Evolutionary conservation across 139 green algal species (phyloP), one percentile per base, ranked within the genome.

Genomic region (Micractinium sp.): DNA sequence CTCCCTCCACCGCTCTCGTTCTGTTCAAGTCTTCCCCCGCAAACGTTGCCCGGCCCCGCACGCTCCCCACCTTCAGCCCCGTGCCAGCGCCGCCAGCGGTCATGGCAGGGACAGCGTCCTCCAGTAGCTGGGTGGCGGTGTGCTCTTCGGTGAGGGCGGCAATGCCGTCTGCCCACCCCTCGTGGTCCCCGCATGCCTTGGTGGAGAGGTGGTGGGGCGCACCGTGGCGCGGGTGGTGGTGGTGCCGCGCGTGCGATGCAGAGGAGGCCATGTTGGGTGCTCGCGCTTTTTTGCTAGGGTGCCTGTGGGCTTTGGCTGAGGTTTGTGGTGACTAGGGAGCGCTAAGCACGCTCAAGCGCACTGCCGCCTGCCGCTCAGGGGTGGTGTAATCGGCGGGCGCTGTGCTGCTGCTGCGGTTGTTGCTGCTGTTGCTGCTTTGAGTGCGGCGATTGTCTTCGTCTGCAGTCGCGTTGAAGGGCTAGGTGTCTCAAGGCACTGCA

Each of bases 151-250:
- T 92, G 18, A 97, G 90, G 35, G 87, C 83, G 0, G 91, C 92
- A 41, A 97, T 94, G 88, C 91, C 91, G 82, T 97, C 95, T 9
- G 95, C 93, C 95, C 95, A 97, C 73, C 94, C 94, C 60, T 85
- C 80, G 2, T 84, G 36, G n/a, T 93, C 91, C 35, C 77, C 29
- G 9, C 20, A 25, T 12, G 63, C 63, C 63, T 2, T 2, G 2
- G 20, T 76, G 67, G 87, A 90, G 29, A 90, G 87, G 87, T 90
- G 87, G 77, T 90, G 87, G 33, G 78, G n/a, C 53, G 31, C 29
- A 2, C 12, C n/a, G 39, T 82, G 79, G 39, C 39, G 75, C 71
- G 27, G 75, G 41, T 27, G 63, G 63, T 27, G 63, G 63, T 78
- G 86, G 39, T 76, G 47, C 41, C 29, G 38, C 67, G 83, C 7